phyloP scores from a whole-genome alignment of 2,329 filamentous ascomycete genomes.

The Aspergillus sp. region DNA sequence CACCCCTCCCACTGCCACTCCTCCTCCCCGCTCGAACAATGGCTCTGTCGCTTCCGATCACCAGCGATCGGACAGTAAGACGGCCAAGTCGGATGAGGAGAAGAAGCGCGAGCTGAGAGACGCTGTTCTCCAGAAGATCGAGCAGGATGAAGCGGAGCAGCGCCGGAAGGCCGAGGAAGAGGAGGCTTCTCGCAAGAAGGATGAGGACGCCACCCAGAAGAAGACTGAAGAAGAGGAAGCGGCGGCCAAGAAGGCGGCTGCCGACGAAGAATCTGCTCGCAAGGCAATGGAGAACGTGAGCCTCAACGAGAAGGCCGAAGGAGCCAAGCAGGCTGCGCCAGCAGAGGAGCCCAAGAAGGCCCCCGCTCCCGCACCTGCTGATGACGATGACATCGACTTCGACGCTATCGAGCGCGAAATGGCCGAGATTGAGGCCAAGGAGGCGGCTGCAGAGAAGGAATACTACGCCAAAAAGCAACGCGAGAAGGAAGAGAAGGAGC shows the following conservation, averaged over 20 bases:
- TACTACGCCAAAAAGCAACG: slow-evolving; percentile 67
- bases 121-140: slow-evolving; percentile 43
- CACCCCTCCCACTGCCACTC: slow-evolving; percentile 63
- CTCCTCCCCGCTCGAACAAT: slow-evolving; percentile 67
- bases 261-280: slow-evolving; percentile 14
- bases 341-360: slow-evolving; percentile 17
- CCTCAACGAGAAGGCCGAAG: slow-evolving; percentile 27
- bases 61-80: slow-evolving; percentile 60
- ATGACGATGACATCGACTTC: slow-evolving; percentile 37
- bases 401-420: slow-evolving; percentile 42
- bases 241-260: slow-evolving; percentile 21
- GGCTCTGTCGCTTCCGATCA: slow-evolving; percentile 48
- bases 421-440: slow-evolving; percentile 41
- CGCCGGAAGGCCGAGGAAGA: slow-evolving; percentile 41
- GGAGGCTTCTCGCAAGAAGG: slow-evolving; percentile 30
- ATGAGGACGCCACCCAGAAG: slow-evolving; percentile 22
- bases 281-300: slow-evolving; percentile 17
- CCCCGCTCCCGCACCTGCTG: slow-evolving; percentile 20
- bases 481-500: slow-evolving; percentile 51
- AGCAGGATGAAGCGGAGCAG: slow-evolving; percentile 49
- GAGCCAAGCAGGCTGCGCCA: slow-evolving; percentile 30
- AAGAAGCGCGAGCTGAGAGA: slow-evolving; percentile 67
- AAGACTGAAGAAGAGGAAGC: slow-evolving; percentile 24
- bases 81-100: slow-evolving; percentile 67
- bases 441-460: slow-evolving; percentile 37